phyloP scores from a whole-genome alignment of 805 yeast species.

The Candida anglica region DNA sequence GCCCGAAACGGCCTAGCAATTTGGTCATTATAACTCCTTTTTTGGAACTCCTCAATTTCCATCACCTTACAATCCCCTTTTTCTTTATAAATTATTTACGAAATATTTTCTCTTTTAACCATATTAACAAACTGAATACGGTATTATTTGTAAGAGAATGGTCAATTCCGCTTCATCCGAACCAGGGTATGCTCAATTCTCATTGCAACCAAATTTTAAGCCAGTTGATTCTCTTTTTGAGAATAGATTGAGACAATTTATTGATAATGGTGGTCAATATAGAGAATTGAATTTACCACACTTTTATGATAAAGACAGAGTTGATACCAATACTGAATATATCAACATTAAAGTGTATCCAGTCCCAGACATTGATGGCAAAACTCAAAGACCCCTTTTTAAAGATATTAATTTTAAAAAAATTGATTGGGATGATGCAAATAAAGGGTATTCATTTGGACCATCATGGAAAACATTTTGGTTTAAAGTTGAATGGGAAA shows the following conservation, averaged over 20 bases:
- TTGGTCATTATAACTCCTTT: too few species aligned
- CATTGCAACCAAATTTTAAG: slow-evolving; percentile 60
- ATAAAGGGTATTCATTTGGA: slow-evolving; percentile 74
- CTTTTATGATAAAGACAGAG: slow-evolving; percentile 63
- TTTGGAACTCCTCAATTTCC: too few species aligned
- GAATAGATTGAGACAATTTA: slow-evolving; percentile 71
- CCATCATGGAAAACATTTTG: slow-evolving; percentile 98
- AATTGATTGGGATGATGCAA: slow-evolving; percentile 51
- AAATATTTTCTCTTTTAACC: too few species aligned
- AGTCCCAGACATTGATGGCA: slow-evolving; percentile 55
- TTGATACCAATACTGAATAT: slow-evolving; percentile 39
- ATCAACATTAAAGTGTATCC: slow-evolving; percentile 64
- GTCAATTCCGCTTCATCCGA: too few species aligned
- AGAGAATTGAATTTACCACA: slow-evolving; percentile 70
- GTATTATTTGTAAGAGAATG: too few species aligned
- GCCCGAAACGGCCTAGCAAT: too few species aligned
- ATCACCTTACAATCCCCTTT: too few species aligned
- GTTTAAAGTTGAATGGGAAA: slow-evolving; percentile 67
- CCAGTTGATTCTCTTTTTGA: slow-evolving; percentile 74
- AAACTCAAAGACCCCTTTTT: slow-evolving; percentile 59
- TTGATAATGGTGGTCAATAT: slow-evolving; percentile 71
- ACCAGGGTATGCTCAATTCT: slow-evolving; percentile 6
- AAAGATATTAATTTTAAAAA: slow-evolving; percentile 47
- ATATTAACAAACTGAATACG: too few species aligned
- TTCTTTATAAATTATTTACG: too few species aligned